phyloP scores from a whole-genome alignment of 139 green algal species.

The Mychonastes homosphaera region DNA sequence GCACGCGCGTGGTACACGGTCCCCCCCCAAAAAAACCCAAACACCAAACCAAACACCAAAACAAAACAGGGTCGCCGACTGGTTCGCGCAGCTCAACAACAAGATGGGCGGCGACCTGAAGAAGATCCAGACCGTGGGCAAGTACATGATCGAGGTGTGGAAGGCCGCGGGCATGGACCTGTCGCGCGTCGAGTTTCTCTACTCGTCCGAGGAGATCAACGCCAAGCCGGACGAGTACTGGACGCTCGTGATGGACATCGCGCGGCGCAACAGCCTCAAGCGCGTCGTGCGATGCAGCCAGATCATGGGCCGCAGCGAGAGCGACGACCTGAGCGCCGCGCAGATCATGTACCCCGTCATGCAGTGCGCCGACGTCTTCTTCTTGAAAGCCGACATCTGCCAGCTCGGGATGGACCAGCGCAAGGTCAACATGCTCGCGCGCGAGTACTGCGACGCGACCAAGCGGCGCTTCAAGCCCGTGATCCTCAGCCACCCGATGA shows the following conservation, averaged over 20 bases:
- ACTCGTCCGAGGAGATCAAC: constrained; percentile 61
- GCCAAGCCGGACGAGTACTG: constrained; percentile 68
- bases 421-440: constrained; percentile 95
- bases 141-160: constrained; percentile 98
- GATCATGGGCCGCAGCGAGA: constrained; percentile 96
- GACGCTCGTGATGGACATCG: constrained; percentile 85
- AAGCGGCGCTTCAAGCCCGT: constrained; percentile 95
- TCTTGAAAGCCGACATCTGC: constrained; percentile 99
- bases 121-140: constrained; percentile 95
- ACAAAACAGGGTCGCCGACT: constrained; percentile 32
- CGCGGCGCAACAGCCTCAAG: constrained; percentile 76
- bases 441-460: constrained; percentile 92
- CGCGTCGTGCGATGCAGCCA: constrained; percentile 66
- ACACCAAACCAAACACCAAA: not conserved
- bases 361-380: constrained; percentile 98
- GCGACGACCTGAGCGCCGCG: constrained; percentile 82
- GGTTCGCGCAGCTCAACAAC: constrained; percentile 96
- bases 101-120: constrained; percentile 98
- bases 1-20: too few relatives aligned
- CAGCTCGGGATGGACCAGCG: constrained; percentile 98
- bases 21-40: not conserved
- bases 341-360: constrained; percentile 99
- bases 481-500: constrained; percentile 93
- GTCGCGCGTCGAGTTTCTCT: constrained; percentile 70
- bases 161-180: constrained; percentile 97